These are phyloP conservation scores for Solanum appendiculatum DNA, from an alignment of 257 asterid genomes.

Conservation along the genomic window DNA sequence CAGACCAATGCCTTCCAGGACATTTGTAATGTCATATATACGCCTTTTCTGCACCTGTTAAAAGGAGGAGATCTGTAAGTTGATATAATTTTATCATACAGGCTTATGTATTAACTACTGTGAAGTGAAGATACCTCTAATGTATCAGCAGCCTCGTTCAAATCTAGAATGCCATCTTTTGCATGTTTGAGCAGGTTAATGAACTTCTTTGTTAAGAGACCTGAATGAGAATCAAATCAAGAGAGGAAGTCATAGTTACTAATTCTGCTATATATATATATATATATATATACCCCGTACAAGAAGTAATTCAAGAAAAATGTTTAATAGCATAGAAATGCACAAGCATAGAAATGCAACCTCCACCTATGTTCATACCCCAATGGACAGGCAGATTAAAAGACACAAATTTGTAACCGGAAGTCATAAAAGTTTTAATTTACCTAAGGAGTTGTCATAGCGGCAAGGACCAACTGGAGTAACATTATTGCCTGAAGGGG, in stretches of 20 bases:
- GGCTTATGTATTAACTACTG: slow-evolving; percentile 2
- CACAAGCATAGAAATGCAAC: not conserved
- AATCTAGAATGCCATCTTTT: slow-evolving; percentile 92
- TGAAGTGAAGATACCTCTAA: slow-evolving; percentile 47
- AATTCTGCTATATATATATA: not conserved
- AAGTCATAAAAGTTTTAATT: not conserved
- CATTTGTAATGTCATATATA: slow-evolving; percentile 94
- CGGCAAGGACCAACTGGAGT: slow-evolving; percentile 89
- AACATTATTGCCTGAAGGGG: slow-evolving; percentile 65
- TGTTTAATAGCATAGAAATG: not conserved
- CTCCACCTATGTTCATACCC: not conserved
- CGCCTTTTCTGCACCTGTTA: slow-evolving; percentile 95
- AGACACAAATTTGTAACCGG: not conserved
- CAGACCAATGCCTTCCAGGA: slow-evolving; percentile 94
- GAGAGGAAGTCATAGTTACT: not conserved
- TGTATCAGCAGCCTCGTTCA: slow-evolving; percentile 89
- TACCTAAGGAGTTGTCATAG: slow-evolving; percentile 94
- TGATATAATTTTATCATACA: slow-evolving; percentile 3
- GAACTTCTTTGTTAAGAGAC: slow-evolving; percentile 88
- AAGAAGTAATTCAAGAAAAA: not conserved
- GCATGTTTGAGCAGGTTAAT: slow-evolving; percentile 79
- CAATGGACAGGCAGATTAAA: not conserved
- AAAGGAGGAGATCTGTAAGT: slow-evolving; percentile 11
- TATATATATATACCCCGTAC: not conserved
- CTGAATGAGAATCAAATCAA: slow-evolving; percentile 23